A percentile compares a stretch with the other conserved stretches of the same genome.
phyloP scores from a whole-genome alignment of 768 basidiomycete species.

The Hebeloma cylindrosporum region DNA sequence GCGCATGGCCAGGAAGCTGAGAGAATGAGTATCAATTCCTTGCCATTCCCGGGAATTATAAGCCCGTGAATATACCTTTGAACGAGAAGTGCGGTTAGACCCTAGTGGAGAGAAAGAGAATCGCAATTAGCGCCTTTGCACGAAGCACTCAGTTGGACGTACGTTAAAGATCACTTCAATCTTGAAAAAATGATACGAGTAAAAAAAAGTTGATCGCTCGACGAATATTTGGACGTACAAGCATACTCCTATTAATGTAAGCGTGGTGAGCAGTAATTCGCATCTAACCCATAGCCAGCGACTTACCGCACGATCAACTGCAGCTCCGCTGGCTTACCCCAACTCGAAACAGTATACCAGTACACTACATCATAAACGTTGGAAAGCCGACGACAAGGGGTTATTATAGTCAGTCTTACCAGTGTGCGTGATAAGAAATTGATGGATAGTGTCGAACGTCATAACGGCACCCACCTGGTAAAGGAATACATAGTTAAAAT shows the following conservation, averaged over 20 bases:
- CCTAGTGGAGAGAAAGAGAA: too few relatives aligned
- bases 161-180: conserved; percentile 30
- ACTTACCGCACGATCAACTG: conserved; percentile 23
- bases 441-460: conserved; percentile 52
- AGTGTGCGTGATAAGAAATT: conserved; percentile 52
- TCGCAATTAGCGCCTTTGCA: too few relatives aligned
- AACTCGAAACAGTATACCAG: conserved; percentile 21
- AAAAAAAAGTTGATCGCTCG: not conserved
- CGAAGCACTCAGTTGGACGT: not conserved
- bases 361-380: conserved; percentile 17
- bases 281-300: not conserved
- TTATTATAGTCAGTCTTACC: conserved; percentile 34
- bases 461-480: conserved; percentile 55
- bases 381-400: not conserved
- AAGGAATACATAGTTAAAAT: not conserved
- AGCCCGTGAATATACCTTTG: conserved; percentile 19
- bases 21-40: not conserved
- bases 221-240: too few relatives aligned
- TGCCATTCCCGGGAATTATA: not conserved
- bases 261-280: not conserved
- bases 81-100: conserved; percentile 28
- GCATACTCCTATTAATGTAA: conserved; percentile 19
- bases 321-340: conserved; percentile 21
- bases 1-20: conserved; percentile 30
- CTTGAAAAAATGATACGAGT: conserved; percentile 5